Evolutionary conservation across 192 early-diverging fungal species (phyloP).

Genomic region (Mortierella claussenii): DNA sequence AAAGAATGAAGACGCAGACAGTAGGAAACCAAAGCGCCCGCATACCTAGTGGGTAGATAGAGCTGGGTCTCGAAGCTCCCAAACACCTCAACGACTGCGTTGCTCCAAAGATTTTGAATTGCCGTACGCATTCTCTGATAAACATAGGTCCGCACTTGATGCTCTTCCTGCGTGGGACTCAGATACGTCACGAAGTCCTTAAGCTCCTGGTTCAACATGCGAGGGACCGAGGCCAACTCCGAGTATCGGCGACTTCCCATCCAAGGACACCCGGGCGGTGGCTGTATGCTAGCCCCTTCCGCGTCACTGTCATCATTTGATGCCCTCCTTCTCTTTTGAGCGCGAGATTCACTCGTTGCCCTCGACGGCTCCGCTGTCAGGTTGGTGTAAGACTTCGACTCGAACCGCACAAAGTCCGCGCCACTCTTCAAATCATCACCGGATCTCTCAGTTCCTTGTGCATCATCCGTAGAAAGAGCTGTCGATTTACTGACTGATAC

Average conservation of each 20-base stretch:
- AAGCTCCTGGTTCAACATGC: conserved; percentile 69
- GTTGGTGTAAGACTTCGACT: no score
- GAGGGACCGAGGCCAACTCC: conserved; percentile 6
- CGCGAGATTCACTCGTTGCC: no score
- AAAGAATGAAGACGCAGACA: neutral
- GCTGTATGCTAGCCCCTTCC: conserved; percentile 10
- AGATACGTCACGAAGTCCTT: conserved; percentile 82
- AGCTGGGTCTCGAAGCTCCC: conserved; percentile 89
- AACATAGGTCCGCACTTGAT: conserved; percentile 77
- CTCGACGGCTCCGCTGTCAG: no score
- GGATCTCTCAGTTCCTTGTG: neutral
- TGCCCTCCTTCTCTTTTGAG: no score
- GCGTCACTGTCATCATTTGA: conserved; percentile 10
- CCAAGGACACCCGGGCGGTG: conserved; percentile 33
- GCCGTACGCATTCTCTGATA: conserved; percentile 69
- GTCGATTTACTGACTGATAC: no score
- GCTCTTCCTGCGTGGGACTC: conserved; percentile 82
- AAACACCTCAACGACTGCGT: conserved; percentile 73
- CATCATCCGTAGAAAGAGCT: no score
- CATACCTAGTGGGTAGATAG: conserved; percentile 89
- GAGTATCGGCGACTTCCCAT: conserved; percentile 32
- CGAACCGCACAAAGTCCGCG: neutral
- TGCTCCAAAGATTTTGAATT: conserved; percentile 58
- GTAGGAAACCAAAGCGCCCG: neutral
- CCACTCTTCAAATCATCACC: neutral